Conservation (phyloP, 441 rosid genomes). For the Sinapis alba region DNA sequence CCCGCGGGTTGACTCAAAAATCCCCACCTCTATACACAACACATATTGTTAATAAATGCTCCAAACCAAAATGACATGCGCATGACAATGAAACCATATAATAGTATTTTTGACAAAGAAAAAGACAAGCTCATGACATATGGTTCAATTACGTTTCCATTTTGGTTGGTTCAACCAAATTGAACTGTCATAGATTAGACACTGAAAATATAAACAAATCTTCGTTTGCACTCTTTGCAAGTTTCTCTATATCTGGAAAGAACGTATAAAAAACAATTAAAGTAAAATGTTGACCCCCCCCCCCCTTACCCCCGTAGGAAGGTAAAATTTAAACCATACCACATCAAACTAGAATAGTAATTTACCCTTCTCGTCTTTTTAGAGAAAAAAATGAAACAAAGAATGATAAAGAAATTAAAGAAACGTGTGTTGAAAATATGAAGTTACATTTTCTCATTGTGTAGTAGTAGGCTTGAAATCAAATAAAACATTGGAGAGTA, state of each 20-base stretch:
- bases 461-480: not conserved
- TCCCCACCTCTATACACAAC: no score
- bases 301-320: no score
- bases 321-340: no score
- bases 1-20: no score
- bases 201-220: not conserved
- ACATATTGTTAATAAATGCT: not conserved
- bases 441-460: not conserved
- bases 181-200: not conserved
- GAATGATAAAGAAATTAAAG: not conserved
- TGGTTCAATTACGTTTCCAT: not conserved
- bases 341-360: no score
- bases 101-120: not conserved
- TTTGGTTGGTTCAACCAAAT: not conserved
- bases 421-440: not conserved
- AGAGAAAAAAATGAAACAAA: no score
- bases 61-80: not conserved
- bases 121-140: not conserved
- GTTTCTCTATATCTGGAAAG: no score
- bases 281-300: no score
- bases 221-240: not conserved
- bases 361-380: no score
- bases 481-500: not conserved
- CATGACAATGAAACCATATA: not conserved
- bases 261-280: no score